phyloP scores from a whole-genome alignment of 139 green algal genomes.

The Eudorina sp. region DNA sequence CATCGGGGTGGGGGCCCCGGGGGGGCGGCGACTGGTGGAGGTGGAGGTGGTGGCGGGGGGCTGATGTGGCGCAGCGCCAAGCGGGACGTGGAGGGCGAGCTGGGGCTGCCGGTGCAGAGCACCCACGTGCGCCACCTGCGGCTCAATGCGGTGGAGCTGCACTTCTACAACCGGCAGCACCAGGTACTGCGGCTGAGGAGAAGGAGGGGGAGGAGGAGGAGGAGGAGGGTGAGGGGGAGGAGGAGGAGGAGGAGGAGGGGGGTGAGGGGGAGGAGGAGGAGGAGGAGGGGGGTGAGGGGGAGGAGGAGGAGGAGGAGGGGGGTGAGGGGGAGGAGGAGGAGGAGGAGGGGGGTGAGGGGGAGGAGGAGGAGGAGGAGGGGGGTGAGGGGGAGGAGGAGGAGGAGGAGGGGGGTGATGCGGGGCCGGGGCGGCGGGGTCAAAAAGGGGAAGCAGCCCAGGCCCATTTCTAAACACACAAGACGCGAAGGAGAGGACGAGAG shows the following conservation, averaged over 20 bases:
- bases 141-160: conserved; percentile 87
- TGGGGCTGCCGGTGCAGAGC: conserved; percentile 82
- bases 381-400: neutral
- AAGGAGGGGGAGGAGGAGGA: too few relatives aligned
- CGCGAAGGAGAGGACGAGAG: too few relatives aligned
- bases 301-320: too few relatives aligned
- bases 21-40: conserved; percentile 28
- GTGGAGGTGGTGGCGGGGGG: conserved; percentile 65
- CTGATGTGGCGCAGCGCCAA: conserved; percentile 93
- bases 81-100: conserved; percentile 83
- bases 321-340: neutral
- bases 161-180: conserved; percentile 91
- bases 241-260: too few relatives aligned
- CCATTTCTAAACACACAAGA: too few relatives aligned
- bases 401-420: too few relatives aligned
- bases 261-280: neutral
- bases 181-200: conserved; percentile 45
- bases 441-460: too few relatives aligned
- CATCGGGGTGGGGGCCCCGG: neutral
- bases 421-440: too few relatives aligned
- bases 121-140: conserved; percentile 67
- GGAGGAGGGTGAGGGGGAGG: neutral
- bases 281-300: too few relatives aligned
- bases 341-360: neutral
- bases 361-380: neutral